A percentile compares a stretch with the other conserved stretches of the same genome.
Conservation (phyloP, 2,329 filamentous ascomycete genomes). For the Xylaria sp. region DNA sequence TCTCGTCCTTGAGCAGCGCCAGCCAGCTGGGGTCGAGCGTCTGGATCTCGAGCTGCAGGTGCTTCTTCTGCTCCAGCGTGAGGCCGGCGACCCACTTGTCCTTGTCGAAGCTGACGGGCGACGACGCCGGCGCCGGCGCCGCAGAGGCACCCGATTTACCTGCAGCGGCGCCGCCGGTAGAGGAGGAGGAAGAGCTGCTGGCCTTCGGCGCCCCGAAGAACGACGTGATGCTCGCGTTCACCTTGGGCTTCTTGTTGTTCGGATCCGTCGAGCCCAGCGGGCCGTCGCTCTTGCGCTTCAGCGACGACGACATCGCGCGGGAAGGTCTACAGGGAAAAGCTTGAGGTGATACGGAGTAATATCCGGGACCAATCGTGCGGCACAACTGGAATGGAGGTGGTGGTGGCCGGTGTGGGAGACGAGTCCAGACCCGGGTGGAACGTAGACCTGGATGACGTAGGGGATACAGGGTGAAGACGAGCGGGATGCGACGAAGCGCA, state of each 20-base stretch:
- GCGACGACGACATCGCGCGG: conserved; percentile 53
- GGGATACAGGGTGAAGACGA: conserved; percentile 6
- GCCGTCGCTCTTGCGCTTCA: conserved; percentile 68
- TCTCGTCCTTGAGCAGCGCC: conserved; percentile 82
- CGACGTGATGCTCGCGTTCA: conserved; percentile 79
- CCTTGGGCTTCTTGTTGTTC: conserved; percentile 78
- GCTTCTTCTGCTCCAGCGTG: conserved; percentile 76
- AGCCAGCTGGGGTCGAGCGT: conserved; percentile 93
- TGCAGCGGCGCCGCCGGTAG: conserved; percentile 24
- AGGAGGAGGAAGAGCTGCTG: conserved; percentile 27
- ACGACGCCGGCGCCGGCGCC: conserved; percentile 38
- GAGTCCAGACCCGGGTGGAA: neutral
- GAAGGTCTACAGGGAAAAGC: neutral
- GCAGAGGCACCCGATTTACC: no score
- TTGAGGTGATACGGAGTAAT: neutral
- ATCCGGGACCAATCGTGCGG: neutral
- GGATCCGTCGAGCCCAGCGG: conserved; percentile 49
- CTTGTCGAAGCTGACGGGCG: conserved; percentile 83
- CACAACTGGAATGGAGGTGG: neutral
- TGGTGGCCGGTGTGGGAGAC: conserved; percentile 5
- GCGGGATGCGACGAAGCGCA: no score
- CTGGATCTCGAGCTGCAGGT: conserved; percentile 88
- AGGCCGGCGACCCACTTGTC: conserved; percentile 83
- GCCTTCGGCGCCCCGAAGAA: conserved; percentile 79
- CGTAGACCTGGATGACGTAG: conserved; percentile 19